Percentiles rank a stretch among this genome's conserved stretches.
Conservation (phyloP, 1,284 basidiomycete species). For the Hypsizygus ulmarius region DNA sequence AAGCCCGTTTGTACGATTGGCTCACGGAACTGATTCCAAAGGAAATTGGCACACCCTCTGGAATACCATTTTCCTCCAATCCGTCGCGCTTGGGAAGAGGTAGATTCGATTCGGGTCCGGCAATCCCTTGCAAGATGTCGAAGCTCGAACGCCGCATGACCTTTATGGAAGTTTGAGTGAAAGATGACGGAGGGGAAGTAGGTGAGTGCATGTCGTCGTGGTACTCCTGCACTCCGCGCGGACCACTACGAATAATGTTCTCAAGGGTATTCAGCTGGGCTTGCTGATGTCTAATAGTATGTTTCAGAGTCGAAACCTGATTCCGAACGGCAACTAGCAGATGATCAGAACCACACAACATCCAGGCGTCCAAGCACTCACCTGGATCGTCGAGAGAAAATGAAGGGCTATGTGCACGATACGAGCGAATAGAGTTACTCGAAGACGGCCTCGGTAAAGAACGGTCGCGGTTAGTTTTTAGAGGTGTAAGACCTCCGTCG, state of each 20-base stretch:
- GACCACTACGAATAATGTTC: slow-evolving; percentile 58
- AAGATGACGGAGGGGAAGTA: slow-evolving; percentile 35
- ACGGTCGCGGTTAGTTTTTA: slow-evolving; percentile 32
- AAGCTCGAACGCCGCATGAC: slow-evolving; percentile 62
- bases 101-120: slow-evolving; percentile 70
- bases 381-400: slow-evolving; percentile 57
- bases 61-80: slow-evolving; percentile 52
- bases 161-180: slow-evolving; percentile 39
- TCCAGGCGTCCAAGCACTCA: slow-evolving; percentile 27
- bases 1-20: slow-evolving; percentile 48
- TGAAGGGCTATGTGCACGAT: slow-evolving; percentile 51
- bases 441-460: slow-evolving; percentile 59
- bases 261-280: slow-evolving; percentile 69
- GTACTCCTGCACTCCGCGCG: slow-evolving; percentile 48
- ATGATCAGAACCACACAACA: slow-evolving; percentile 9
- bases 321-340: slow-evolving; percentile 60
- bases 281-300: slow-evolving; percentile 74
- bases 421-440: slow-evolving; percentile 48
- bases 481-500: slow-evolving; percentile 28
- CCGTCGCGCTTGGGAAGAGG: slow-evolving; percentile 61
- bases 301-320: slow-evolving; percentile 73
- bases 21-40: slow-evolving; percentile 41
- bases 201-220: slow-evolving; percentile 40
- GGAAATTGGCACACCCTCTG: slow-evolving; percentile 67
- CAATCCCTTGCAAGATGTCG: slow-evolving; percentile 65